Evolutionary conservation across 805 yeast species (phyloP).

Genomic region (Grigorovia yakushimaensis): DNA sequence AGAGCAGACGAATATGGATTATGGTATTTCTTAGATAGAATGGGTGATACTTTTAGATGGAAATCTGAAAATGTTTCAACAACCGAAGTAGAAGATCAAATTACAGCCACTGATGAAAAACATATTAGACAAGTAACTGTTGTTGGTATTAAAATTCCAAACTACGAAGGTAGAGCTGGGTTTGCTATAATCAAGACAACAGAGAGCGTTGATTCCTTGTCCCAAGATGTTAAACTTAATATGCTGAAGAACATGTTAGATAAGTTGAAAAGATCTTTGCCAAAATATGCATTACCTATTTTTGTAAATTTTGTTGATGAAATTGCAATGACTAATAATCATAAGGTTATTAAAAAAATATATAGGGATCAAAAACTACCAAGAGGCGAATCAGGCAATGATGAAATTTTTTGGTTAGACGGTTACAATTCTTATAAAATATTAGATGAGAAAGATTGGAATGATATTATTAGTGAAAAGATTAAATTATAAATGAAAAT

Average conservation of each 20-base stretch:
- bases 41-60: conserved; percentile 96
- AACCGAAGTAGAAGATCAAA: conserved; percentile 79
- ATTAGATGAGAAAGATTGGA: conserved; percentile 53
- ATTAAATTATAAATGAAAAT: conserved; percentile 14
- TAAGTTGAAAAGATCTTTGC: conserved; percentile 39
- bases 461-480: conserved; percentile 21
- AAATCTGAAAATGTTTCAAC: conserved; percentile 92
- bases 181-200: conserved; percentile 63
- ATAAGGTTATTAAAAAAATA: conserved; percentile 64
- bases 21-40: conserved; percentile 77
- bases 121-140: conserved; percentile 61
- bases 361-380: conserved; percentile 64
- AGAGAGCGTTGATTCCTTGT: conserved; percentile 15
- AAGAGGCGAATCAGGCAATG: conserved; percentile 50
- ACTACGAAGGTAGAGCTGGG: conserved; percentile 93
- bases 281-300: conserved; percentile 78
- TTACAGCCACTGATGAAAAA: conserved; percentile 31
- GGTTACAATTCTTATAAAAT: conserved; percentile 40
- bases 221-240: conserved; percentile 16
- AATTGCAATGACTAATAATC: conserved; percentile 67
- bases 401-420: conserved; percentile 63
- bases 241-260: conserved; percentile 34
- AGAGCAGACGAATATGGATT: conserved; percentile 56
- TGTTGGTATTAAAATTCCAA: conserved; percentile 76
- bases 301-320: conserved; percentile 59